Base-by-base conservation (phyloP, 208 protist species). In the Crithidia bombi region DNA sequence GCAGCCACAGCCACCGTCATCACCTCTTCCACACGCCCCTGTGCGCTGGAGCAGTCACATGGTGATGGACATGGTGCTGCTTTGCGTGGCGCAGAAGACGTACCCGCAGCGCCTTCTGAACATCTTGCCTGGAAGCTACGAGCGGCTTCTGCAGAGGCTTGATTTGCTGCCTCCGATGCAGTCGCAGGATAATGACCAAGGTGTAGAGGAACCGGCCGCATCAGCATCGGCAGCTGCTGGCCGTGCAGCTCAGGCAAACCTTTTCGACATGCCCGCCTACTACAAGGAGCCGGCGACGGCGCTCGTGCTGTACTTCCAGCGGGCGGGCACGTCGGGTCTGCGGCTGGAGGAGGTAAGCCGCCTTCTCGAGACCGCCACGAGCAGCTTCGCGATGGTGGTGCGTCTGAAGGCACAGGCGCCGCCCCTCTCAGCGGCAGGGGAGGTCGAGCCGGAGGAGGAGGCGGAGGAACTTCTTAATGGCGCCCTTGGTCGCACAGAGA, bases 61-160 rank as follows among this genome's bases (percentile, higher is more conserved):
- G 11, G 44, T 89, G 25, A 79, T 91, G 61, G 81, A 86, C 32
- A 73, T 73, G 46, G 26, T 91, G n/a, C 52, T 92, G 47, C 49
- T 75, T 12, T 63, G 63, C 2, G 41, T 91, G 41, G 39, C 84
- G 17, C 81, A 49, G 7, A 87, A 82, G 17, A 90, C 82, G 17
- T 94, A 93, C 72, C 67, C 74, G 2, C 58, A 67, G 61, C 90
- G 90, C 4, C 73, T 93, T 23, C 70, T 83, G 44, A 72, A 85
- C 50, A 62, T 90, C 65, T 43, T 95, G 10, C 90, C 90, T 5
- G 76, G 76, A n/a, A 90, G 83, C 64, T 93, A 79, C 59, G 78
- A 91, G 17, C 65, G 72, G 0, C 44, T 84, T 23, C 33, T 91
- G 49, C 69, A 81, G 28, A 57, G 62, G 9, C 44, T 90, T 0